phyloP scores from a whole-genome alignment of 352 stramenopile species.

The Hyaloperonospora brassicae region DNA sequence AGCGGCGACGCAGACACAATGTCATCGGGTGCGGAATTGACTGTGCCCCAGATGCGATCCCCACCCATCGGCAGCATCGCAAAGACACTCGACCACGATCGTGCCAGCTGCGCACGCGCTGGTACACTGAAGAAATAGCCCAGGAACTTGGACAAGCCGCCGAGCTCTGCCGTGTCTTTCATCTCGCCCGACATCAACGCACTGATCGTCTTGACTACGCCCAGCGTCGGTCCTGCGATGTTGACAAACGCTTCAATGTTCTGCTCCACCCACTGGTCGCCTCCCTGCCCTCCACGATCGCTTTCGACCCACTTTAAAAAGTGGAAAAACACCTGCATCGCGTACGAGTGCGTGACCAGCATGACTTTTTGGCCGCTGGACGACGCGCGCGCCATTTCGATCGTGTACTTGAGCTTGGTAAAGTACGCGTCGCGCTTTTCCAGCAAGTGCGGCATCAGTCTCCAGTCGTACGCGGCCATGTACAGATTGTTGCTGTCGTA shows the following conservation, averaged over 20 bases:
- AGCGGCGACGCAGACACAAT: slow-evolving; percentile 47
- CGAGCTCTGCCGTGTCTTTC: slow-evolving; percentile 89
- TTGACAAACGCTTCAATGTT: slow-evolving; percentile 90
- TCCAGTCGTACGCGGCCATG: slow-evolving; percentile 85
- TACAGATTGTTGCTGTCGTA: slow-evolving; percentile 90
- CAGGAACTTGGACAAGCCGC: slow-evolving; percentile 80
- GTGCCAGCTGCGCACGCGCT: slow-evolving; percentile 44
- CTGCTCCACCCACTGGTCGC: slow-evolving; percentile 88
- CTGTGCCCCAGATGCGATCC: slow-evolving; percentile 80
- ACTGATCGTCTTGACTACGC: slow-evolving; percentile 88
- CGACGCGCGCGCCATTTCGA: slow-evolving; percentile 83
- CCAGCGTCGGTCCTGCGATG: slow-evolving; percentile 90
- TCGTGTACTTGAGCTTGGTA: slow-evolving; percentile 89
- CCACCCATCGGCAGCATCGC: slow-evolving; percentile 91
- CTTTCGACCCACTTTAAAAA: slow-evolving; percentile 94
- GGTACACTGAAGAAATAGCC: slow-evolving; percentile 67
- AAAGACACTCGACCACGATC: slow-evolving; percentile 80
- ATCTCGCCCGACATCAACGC: slow-evolving; percentile 92
- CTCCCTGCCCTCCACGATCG: slow-evolving; percentile 71
- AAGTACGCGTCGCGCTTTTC: slow-evolving; percentile 84
- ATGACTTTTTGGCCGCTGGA: slow-evolving; percentile 83
- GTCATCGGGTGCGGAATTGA: slow-evolving; percentile 52
- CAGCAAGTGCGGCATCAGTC: slow-evolving; percentile 59
- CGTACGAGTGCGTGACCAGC: slow-evolving; percentile 90
- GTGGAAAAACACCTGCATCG: slow-evolving; percentile 87